Conservation (phyloP, 352 stramenopile genomes). For the Phytopythium boreale region DNA sequence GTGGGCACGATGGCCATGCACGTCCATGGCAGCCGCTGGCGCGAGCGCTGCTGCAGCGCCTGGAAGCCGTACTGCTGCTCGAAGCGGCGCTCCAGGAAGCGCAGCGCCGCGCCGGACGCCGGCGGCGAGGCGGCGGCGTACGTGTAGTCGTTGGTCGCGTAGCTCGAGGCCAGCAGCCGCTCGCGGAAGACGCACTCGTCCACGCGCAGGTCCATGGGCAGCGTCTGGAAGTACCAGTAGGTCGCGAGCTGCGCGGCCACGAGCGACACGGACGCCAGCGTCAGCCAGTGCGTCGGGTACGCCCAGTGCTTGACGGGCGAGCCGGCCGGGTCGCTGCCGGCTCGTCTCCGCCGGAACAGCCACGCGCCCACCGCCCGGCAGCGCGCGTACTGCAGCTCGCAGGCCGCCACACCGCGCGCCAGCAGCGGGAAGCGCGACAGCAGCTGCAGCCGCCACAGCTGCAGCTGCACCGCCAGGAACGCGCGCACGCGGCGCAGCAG, state of each 20-base stretch:
- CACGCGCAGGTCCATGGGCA: conserved; percentile 49
- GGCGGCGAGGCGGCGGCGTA: too few species aligned
- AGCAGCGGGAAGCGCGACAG: conserved; percentile 17
- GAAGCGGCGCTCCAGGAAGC: conserved; percentile 59
- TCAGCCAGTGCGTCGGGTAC: conserved; percentile 68
- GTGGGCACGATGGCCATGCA: conserved; percentile 56
- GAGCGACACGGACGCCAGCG: conserved; percentile 47
- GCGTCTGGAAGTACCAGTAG: conserved; percentile 44
- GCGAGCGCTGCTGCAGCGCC: conserved; percentile 23
- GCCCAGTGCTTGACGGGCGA: conserved; percentile 54
- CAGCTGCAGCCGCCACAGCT: conserved; percentile 23
- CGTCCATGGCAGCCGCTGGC: conserved; percentile 48
- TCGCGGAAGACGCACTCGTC: conserved; percentile 69
- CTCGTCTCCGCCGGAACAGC: conserved; percentile 9
- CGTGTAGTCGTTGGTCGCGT: conserved; percentile 22
- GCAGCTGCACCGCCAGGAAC: conserved; percentile 16
- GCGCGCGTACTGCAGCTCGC: conserved; percentile 13
- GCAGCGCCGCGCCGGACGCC: conserved; percentile 17
- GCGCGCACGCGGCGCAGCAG: conserved; percentile 16
- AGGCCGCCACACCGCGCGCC: conserved; percentile 16
- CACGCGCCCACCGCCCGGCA: conserved; percentile 7
- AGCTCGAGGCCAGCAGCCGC: conserved; percentile 33
- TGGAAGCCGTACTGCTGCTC: conserved; percentile 43
- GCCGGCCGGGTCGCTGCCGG: not conserved
- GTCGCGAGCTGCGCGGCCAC: conserved; percentile 44